Base-by-base conservation (phyloP, 2,329 filamentous ascomycete species). In the Davidsoniella neocaledoniae region DNA sequence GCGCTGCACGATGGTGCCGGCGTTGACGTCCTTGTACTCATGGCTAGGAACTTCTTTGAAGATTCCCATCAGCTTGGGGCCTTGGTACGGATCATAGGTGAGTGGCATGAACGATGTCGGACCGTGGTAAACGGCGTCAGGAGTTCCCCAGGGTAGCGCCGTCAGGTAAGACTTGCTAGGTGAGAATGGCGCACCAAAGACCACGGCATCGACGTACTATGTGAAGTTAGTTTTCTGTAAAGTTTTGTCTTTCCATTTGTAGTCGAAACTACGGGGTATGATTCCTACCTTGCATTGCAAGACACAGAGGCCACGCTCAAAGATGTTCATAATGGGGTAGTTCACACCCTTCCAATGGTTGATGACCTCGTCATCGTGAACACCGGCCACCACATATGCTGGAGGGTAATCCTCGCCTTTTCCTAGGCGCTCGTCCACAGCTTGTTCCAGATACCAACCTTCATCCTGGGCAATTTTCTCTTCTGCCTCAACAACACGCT, bases 321-420 rank as follows among this genome's bases (percentile, higher is more conserved):
- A 94, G 51, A 94, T 88, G 69, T 96, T 98, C 91, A 98, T 98
- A 67, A 98, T 96, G 23, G 91, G 91, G 62, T 95, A 98, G 68
- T 98, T 98, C 58, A 95, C 74, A 36, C 91, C 90, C 67, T 96
- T 96, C 83, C 87, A 93, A 59, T 82, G 72, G 66, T 98, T 98
- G 64, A 98, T 94, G 53, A 94, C 87, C 55, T 83, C 79, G 63
- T 98, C 91, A 59, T 94, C 85, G 65, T 98, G 91, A 21, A 98
- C 81, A 45, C 91, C 91, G 2, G 86, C 88, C 41, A 96, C 77
- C n/a, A 98, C 74, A 62, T 86, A 96, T 5, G 80, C 82, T 0
- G 87, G 86, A 0, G 76, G 72, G 59, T 93, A 94, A 64, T 93
- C 85, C 43, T 72, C 72, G 14, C 82, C 83, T 54, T 77, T 74